phyloP scores from a whole-genome alignment of 2,329 filamentous ascomycete genomes.

The Clonostachys byssicola region DNA sequence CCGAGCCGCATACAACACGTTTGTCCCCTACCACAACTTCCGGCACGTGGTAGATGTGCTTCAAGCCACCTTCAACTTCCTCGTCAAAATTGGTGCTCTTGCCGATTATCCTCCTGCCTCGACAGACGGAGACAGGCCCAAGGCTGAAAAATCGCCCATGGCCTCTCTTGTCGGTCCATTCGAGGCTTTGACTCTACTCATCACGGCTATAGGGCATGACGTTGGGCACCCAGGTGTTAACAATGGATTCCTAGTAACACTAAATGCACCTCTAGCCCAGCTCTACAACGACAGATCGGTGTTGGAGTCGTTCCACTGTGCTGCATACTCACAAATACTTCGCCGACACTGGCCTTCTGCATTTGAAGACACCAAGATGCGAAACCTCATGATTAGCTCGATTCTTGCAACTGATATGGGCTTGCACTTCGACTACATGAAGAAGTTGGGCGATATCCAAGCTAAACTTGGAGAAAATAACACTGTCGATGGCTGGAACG shows the following conservation, averaged over 20 bases:
- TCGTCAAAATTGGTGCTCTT: constrained; percentile 74
- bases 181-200: constrained; percentile 82
- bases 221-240: constrained; percentile 97
- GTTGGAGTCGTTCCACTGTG: constrained; percentile 94
- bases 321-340: constrained; percentile 93
- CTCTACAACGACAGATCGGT: constrained; percentile 97
- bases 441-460: constrained; percentile 75
- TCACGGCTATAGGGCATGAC: constrained; percentile 97
- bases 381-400: constrained; percentile 92
- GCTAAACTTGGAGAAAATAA: constrained; percentile 68
- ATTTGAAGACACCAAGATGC: constrained; percentile 75
- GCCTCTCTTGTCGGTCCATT: constrained; percentile 77
- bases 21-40: constrained; percentile 98
- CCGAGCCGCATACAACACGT: constrained; percentile 90
- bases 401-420: constrained; percentile 98
- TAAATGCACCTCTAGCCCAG: constrained; percentile 90
- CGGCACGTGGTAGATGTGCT: constrained; percentile 95
- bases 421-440: constrained; percentile 95
- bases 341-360: constrained; percentile 85
- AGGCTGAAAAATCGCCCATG: constrained; percentile 54
- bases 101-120: constrained; percentile 55
- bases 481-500: constrained; percentile 69
- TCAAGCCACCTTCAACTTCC: constrained; percentile 87
- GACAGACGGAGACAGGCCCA: no score
- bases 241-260: constrained; percentile 88